Evolutionary conservation across 2,329 filamentous ascomycete species (phyloP).

Genomic region (Sphaerostilbella broomeana): DNA sequence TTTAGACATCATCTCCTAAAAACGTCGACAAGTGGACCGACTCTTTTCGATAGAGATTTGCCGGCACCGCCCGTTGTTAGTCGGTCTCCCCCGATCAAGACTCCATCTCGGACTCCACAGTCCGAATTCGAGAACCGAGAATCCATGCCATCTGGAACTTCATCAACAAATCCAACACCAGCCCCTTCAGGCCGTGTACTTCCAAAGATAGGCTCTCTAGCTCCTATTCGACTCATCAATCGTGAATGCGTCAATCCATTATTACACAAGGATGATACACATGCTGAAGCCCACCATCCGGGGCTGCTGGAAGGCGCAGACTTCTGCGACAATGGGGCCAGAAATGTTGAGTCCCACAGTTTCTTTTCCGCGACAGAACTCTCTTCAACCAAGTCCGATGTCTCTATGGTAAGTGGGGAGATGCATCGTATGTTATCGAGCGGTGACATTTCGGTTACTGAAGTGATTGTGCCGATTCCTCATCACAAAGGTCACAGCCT

Average conservation of each 20-base stretch:
- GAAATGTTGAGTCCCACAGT: background rate
- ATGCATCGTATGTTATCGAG: constrained; percentile 15
- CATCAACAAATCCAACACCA: background rate
- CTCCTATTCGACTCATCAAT: constrained; percentile 1
- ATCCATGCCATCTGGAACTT: background rate
- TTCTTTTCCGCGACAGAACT: constrained; percentile 8
- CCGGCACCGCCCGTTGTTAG: constrained; percentile 18
- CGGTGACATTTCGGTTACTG: constrained; percentile 13
- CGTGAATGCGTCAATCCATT: constrained; percentile 2
- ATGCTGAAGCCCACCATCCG: constrained; percentile 14
- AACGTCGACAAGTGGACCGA: constrained; percentile 14
- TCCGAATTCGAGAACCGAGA: constrained; percentile 11
- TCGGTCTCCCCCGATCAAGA: constrained; percentile 2
- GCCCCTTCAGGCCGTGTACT: background rate
- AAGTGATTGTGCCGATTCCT: constrained; percentile 14
- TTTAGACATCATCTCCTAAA: constrained; percentile 22
- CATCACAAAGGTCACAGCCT: constrained; percentile 18
- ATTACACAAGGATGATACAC: background rate
- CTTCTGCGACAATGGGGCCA: constrained; percentile 17
- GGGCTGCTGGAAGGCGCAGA: constrained; percentile 17
- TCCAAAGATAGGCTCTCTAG: background rate
- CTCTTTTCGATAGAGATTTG: constrained; percentile 17
- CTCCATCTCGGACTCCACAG: constrained; percentile 2
- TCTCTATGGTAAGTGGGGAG: constrained; percentile 15
- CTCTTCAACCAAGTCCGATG: constrained; percentile 16